Conservation (phyloP, 108 stramenopile species). For the Cyclotella cryptica region DNA sequence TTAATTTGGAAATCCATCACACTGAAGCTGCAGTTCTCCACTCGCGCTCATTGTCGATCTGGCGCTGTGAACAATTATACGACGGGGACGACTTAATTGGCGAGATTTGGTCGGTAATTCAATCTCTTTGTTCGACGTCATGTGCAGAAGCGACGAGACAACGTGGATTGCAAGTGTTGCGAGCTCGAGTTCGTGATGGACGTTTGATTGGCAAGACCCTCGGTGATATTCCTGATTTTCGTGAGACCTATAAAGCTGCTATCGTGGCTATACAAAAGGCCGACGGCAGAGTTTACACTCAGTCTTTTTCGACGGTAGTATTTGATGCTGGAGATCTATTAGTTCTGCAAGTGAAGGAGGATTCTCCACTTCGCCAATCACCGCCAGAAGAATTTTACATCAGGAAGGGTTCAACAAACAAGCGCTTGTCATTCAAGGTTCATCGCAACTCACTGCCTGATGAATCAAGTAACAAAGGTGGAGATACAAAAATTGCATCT, state of each 20-base stretch:
- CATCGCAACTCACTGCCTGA: not conserved
- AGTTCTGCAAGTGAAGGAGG: slow-evolving; percentile 73
- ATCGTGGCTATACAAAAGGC: slow-evolving; percentile 74
- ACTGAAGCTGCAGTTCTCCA: slow-evolving; percentile 80
- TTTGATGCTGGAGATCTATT: slow-evolving; percentile 74
- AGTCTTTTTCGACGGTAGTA: slow-evolving; percentile 34
- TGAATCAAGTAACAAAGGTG: not conserved
- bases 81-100: slow-evolving; percentile 69
- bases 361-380: slow-evolving; percentile 66
- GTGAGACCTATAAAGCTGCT: slow-evolving; percentile 73
- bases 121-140: slow-evolving; percentile 51
- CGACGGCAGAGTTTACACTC: slow-evolving; percentile 46
- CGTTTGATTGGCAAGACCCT: slow-evolving; percentile 63
- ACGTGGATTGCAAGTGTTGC: slow-evolving; percentile 71
- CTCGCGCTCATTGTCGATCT: slow-evolving; percentile 73
- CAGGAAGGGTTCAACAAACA: not conserved
- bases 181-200: slow-evolving; percentile 66
- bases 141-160: slow-evolving; percentile 61
- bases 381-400: slow-evolving; percentile 46
- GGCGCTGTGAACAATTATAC: slow-evolving; percentile 68
- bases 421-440: too few relatives aligned
- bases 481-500: not conserved
- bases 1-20: slow-evolving; percentile 69
- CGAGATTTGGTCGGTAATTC: slow-evolving; percentile 71
- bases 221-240: slow-evolving; percentile 66